These are phyloP conservation scores for Mucor lusitanicus DNA, from an alignment of 371 early-diverging fungal genomes.

Conservation along the genomic window DNA sequence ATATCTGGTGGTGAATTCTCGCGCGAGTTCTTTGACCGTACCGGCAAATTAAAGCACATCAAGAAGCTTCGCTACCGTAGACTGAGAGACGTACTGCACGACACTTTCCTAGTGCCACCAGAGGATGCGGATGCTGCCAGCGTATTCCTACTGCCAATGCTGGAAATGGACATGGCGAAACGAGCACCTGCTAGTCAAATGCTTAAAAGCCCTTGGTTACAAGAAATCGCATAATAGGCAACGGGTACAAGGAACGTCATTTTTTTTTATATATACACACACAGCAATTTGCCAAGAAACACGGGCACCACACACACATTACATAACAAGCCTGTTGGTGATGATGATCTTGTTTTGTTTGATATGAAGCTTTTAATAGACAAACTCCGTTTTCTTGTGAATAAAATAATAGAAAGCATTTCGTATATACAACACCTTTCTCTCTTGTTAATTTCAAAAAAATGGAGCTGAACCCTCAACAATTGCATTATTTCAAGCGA, in stretches of 20 bases:
- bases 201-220: slow-evolving; percentile 63
- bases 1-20: slow-evolving; percentile 78
- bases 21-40: slow-evolving; percentile 77
- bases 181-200: slow-evolving; percentile 60
- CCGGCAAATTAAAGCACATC: slow-evolving; percentile 84
- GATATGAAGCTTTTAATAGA: neutral
- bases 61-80: slow-evolving; percentile 82
- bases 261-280: too few relatives aligned
- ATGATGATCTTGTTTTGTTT: neutral
- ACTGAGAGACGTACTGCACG: slow-evolving; percentile 79
- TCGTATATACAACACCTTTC: neutral
- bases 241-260: neutral
- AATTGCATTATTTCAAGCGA: slow-evolving; percentile 30
- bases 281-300: slow-evolving; percentile 7
- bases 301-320: neutral
- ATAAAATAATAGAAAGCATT: neutral
- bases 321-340: neutral
- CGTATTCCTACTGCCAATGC: slow-evolving; percentile 73
- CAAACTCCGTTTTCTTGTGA: neutral
- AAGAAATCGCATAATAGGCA: slow-evolving; percentile 14
- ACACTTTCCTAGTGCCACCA: slow-evolving; percentile 72
- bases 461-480: slow-evolving; percentile 22
- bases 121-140: slow-evolving; percentile 60
- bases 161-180: slow-evolving; percentile 66
- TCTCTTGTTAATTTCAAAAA: neutral